phyloP scores from a whole-genome alignment of 169 alveolate genomes.

The Cytauxzoon felis region DNA sequence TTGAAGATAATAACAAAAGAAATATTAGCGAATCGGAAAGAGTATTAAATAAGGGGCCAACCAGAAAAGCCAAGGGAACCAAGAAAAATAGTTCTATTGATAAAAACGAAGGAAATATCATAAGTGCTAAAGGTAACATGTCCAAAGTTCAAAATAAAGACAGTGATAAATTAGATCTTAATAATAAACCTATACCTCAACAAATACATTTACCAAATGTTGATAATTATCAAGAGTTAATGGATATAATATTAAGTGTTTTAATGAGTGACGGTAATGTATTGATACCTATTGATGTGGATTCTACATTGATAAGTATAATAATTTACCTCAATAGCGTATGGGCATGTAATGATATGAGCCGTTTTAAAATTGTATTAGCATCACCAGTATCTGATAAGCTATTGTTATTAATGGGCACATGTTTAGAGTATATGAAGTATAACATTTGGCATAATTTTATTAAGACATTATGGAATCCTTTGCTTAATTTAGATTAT shows the following conservation, averaged over 20 bases:
- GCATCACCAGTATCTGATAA: constrained; percentile 57
- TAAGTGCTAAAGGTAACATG: too few species aligned
- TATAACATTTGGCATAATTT: constrained; percentile 25
- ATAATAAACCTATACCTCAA: too few species aligned
- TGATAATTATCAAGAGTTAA: not conserved
- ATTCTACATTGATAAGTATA: constrained; percentile 24
- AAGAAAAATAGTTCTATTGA: not conserved
- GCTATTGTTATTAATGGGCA: constrained; percentile 25
- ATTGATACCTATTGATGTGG: constrained; percentile 49
- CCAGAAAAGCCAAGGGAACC: too few species aligned
- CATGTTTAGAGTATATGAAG: constrained; percentile 57
- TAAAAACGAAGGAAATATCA: too few species aligned
- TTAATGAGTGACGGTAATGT: constrained; percentile 35
- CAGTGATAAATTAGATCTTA: not conserved
- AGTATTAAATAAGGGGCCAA: too few species aligned
- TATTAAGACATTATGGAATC: constrained; percentile 45
- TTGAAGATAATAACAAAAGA: too few species aligned
- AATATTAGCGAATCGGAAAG: not conserved
- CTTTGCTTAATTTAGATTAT: constrained; percentile 20
- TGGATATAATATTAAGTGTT: constrained; percentile 12
- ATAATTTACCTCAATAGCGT: constrained; percentile 33
- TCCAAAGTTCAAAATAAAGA: not conserved
- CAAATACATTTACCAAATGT: not conserved
- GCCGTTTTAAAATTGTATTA: constrained; percentile 34
- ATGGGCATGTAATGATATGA: constrained; percentile 36